Conservation (phyloP, 2,329 filamentous ascomycete genomes). For the Eurotiales sp. region DNA sequence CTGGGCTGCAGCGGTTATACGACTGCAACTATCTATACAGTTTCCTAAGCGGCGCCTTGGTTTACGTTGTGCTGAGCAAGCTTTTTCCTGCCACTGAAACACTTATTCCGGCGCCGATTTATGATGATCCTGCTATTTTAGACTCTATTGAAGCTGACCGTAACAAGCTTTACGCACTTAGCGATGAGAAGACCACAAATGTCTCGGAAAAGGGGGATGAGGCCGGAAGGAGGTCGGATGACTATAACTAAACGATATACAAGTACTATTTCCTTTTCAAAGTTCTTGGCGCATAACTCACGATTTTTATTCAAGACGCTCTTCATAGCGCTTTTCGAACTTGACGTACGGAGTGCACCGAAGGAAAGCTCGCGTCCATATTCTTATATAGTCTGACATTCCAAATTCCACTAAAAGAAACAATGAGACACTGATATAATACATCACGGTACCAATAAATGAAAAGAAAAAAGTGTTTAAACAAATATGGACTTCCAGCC, state of each 20-base stretch:
- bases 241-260: no score
- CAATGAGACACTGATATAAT: not conserved
- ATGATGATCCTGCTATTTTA: not conserved
- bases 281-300: no score
- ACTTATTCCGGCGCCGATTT: slow-evolving; percentile 3
- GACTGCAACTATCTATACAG: slow-evolving; percentile 33
- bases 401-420: not conserved
- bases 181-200: not conserved
- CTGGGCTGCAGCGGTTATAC: slow-evolving; percentile 26
- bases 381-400: not conserved
- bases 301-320: no score
- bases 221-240: no score
- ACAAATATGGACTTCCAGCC: not conserved
- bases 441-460: no score
- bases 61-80: slow-evolving; percentile 24
- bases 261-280: no score
- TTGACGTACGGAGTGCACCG: no score
- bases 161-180: no score
- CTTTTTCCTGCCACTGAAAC: slow-evolving; percentile 9
- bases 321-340: no score
- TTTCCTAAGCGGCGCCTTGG: slow-evolving; percentile 24
- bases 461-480: not conserved
- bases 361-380: not conserved
- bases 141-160: not conserved
- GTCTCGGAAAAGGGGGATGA: no score